Evolutionary conservation across 2,329 filamentous ascomycete species (phyloP), one percentile per base, ranked within the genome.

Genomic region (Xylaria sp.): DNA sequence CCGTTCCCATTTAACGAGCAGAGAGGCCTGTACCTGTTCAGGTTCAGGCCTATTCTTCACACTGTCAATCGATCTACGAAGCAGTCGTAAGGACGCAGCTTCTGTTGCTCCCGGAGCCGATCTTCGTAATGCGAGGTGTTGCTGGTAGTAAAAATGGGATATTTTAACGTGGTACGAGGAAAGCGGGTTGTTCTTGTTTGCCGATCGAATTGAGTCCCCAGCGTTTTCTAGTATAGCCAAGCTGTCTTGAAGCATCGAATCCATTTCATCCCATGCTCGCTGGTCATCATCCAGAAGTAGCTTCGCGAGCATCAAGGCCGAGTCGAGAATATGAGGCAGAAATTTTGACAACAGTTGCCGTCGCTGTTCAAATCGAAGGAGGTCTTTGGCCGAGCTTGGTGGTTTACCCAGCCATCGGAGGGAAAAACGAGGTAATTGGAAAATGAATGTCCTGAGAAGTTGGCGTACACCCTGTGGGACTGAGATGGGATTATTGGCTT

Each of bases 121-220:
- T 45, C 81, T 82, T 13, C 77, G 72, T 55, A 83, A 67, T 41
- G 78, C 74, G 17, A 81, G 72, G 64, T 85, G 84, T 44, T 83
- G 77, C n/a, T 84, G 76, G 67, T 87, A 91, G 66, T 90, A 90
- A 2, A 89, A 77, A 62, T 88, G 87, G 0, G 88, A 91, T 21
- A 91, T 81, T 63, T 86, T 89, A 57, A 88, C 79, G 52, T 83
- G 76, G 60, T 85, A 84, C 2, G 74, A 75, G n/a, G 67, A 62
- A 18, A 70, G 59, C 7, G 71, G 61, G 21, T 72, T 71, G 17
- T 52, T 58, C 18, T 67, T 65, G 17, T 65, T 54, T 17, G 47
- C 55, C 9, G 57, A 46, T 6, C 64, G 53, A 46, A 62, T 66
- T n/a, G 65, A 53, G 48, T 79, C 73, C 4, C 78, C 77, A 41